Conservation (phyloP, 2,329 filamentous ascomycete species). For the Periglandula ipomoeae region DNA sequence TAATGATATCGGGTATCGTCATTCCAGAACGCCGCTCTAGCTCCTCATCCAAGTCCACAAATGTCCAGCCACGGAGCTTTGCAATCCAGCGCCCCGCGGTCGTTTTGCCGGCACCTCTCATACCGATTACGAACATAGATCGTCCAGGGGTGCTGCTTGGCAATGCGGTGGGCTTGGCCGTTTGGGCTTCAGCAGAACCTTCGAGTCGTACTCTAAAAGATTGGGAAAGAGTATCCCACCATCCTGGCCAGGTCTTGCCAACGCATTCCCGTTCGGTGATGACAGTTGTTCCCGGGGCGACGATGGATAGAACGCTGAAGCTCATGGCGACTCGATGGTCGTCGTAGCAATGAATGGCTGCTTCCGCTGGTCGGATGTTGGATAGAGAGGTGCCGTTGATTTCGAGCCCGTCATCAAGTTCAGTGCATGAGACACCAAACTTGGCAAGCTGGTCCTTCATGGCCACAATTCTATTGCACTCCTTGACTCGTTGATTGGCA, state of each 20-base stretch:
- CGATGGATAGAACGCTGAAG: conserved; percentile 78
- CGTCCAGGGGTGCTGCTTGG: conserved; percentile 28
- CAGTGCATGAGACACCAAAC: conserved; percentile 77
- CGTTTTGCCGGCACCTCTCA: conserved; percentile 95
- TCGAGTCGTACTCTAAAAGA: conserved; percentile 69
- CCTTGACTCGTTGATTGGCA: conserved; percentile 95
- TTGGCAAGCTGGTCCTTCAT: conserved; percentile 95
- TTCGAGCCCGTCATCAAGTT: conserved; percentile 92
- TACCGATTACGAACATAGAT: conserved; percentile 90
- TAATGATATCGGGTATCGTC: conserved; percentile 81
- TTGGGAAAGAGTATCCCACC: conserved; percentile 85
- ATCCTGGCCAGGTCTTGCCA: conserved; percentile 97
- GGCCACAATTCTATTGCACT: conserved; percentile 91
- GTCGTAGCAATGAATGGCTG: conserved; percentile 83
- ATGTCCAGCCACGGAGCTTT: conserved; percentile 61
- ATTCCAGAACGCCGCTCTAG: conserved; percentile 65
- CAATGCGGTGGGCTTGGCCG: conserved; percentile 11
- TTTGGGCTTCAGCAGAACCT: conserved; percentile 52
- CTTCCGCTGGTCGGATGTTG: conserved; percentile 44
- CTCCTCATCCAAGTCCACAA: conserved; percentile 82
- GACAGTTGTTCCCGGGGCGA: conserved; percentile 61
- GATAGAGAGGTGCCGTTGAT: conserved; percentile 44
- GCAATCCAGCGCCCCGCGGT: conserved; percentile 85
- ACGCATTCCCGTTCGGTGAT: conserved; percentile 88
- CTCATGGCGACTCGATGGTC: conserved; percentile 98